Percentiles rank a stretch among this genome's conserved stretches.
Conservation (phyloP, 2,329 filamentous ascomycete genomes). For the Penicillium sp. region DNA sequence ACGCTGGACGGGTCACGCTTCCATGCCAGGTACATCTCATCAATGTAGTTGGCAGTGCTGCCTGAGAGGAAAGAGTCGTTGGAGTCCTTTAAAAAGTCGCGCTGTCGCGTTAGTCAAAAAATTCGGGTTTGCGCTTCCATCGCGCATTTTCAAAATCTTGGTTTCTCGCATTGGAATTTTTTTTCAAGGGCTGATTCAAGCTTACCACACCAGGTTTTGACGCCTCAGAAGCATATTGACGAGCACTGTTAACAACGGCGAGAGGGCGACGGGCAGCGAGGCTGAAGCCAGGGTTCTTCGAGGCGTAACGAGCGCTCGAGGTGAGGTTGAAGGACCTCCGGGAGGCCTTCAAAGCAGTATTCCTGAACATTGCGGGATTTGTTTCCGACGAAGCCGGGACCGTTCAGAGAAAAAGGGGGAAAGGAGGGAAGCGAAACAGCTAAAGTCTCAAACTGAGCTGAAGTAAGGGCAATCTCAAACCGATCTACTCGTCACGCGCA, state of each 20-base stretch:
- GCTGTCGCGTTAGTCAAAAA: constrained; percentile 27
- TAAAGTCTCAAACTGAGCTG: constrained; percentile 3
- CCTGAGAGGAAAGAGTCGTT: constrained; percentile 96
- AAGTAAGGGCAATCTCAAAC: background rate
- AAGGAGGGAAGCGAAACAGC: constrained; percentile 2
- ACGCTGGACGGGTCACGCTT: constrained; percentile 90
- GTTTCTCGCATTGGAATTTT: background rate
- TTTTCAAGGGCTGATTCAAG: constrained; percentile 17
- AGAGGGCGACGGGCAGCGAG: constrained; percentile 44
- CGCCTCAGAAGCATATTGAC: constrained; percentile 62
- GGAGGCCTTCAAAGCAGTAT: constrained; percentile 42
- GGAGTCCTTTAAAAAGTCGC: constrained; percentile 59
- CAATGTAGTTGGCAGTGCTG: constrained; percentile 97
- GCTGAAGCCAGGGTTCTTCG: constrained; percentile 36
- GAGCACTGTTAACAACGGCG: constrained; percentile 45
- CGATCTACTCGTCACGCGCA: background rate
- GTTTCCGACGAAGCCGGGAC: constrained; percentile 20
- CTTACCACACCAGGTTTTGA: constrained; percentile 63
- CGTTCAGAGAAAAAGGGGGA: constrained; percentile 3
- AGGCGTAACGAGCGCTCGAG: constrained; percentile 31
- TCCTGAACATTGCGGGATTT: constrained; percentile 41
- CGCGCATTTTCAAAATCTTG: constrained; percentile 5
- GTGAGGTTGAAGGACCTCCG: constrained; percentile 36
- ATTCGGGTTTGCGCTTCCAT: constrained; percentile 1
- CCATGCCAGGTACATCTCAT: constrained; percentile 99